phyloP scores from a whole-genome alignment of 331 rosid genomes.

The Quercus lobata region DNA sequence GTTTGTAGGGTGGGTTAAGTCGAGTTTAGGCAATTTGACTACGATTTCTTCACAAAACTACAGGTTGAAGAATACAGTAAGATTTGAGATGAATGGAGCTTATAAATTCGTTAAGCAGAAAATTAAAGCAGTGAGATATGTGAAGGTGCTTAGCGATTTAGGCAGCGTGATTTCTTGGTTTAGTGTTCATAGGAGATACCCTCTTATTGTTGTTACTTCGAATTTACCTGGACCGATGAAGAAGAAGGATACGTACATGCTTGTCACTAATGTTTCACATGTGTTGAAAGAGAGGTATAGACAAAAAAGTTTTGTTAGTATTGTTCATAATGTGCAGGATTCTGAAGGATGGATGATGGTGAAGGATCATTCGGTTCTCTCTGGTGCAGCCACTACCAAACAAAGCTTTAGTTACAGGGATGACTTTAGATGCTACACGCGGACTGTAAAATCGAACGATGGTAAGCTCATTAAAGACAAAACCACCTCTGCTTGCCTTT shows the following conservation, averaged over 20 bases:
- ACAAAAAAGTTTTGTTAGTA: constrained; percentile 1
- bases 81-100: constrained; percentile 40
- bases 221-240: constrained; percentile 12
- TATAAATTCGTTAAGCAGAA: constrained; percentile 47
- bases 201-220: constrained; percentile 33
- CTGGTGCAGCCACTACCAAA: constrained; percentile 46
- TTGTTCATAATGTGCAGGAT: constrained; percentile 38
- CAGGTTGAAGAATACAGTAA: constrained; percentile 35
- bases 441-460: constrained; percentile 33
- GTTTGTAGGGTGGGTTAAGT: constrained; percentile 59
- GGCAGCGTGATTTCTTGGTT: constrained; percentile 25
- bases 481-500: constrained; percentile 30
- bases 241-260: constrained; percentile 30
- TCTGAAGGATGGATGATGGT: constrained; percentile 79
- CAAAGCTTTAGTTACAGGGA: constrained; percentile 43
- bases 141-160: constrained; percentile 13
- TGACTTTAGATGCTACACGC: constrained; percentile 34
- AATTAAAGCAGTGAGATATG: constrained; percentile 31
- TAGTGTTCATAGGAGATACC: constrained; percentile 42
- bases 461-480: constrained; percentile 38
- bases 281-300: constrained; percentile 30
- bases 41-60: constrained; percentile 35
- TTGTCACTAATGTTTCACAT: constrained; percentile 52
- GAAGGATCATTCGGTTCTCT: constrained; percentile 57
- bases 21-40: constrained; percentile 64